phyloP scores from a whole-genome alignment of 1,284 basidiomycete species.

The Bjerkandera adusta region DNA sequence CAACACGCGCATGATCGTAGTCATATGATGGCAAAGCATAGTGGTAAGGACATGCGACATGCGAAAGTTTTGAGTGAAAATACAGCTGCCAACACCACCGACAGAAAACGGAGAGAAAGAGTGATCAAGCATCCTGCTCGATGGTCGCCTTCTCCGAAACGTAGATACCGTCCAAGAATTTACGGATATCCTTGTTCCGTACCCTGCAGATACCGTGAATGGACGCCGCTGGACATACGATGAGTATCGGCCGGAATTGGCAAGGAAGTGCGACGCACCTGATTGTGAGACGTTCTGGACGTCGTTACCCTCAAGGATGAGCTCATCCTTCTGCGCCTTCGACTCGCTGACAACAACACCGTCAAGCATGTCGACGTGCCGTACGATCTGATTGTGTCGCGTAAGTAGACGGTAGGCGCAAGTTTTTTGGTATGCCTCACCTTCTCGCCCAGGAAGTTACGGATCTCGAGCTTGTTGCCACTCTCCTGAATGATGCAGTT shows the following conservation, averaged over 20 bases:
- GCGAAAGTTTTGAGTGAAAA: constrained; percentile 23
- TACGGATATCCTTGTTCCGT: constrained; percentile 98
- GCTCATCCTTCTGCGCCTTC: constrained; percentile 95
- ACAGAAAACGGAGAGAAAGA: constrained; percentile 19
- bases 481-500: constrained; percentile 94
- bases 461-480: constrained; percentile 86
- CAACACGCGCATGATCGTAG: constrained; percentile 9
- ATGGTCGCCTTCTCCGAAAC: constrained; percentile 83
- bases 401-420: background rate
- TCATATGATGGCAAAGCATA: constrained; percentile 18
- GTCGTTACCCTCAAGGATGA: constrained; percentile 92
- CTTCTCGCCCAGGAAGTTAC: constrained; percentile 98
- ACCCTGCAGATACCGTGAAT: constrained; percentile 95
- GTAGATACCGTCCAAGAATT: constrained; percentile 92
- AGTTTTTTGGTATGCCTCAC: constrained; percentile 34
- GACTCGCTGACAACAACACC: constrained; percentile 91
- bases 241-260: background rate
- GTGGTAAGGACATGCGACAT: constrained; percentile 22
- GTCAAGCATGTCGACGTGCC: constrained; percentile 89
- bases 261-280: constrained; percentile 44
- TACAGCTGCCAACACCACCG: constrained; percentile 19
- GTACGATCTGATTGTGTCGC: constrained; percentile 63
- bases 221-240: constrained; percentile 66
- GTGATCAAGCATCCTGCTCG: constrained; percentile 33
- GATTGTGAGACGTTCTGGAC: constrained; percentile 96